Evolutionary conservation across 495 filamentous ascomycete species (phyloP), one percentile per base, ranked within the genome.

Genomic region (Tuber microsphaerosporum): DNA sequence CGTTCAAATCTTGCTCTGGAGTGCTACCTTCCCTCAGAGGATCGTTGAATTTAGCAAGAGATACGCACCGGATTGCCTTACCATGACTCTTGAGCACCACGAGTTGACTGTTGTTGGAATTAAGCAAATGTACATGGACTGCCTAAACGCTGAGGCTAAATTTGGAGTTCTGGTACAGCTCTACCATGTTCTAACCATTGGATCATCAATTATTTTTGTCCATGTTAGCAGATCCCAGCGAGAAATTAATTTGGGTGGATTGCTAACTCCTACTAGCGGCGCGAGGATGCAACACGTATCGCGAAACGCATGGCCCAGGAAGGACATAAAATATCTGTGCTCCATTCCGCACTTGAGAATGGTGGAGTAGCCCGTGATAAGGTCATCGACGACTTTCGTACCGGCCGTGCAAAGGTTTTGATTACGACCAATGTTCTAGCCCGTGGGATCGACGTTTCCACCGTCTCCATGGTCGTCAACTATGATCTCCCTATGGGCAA

Each of bases 391-490:
- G 85, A 90, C 16, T 99, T 99, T 89, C 91, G 95, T 75, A 87
- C 83, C 34, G 94, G 94, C 71, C 86, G 89, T 20, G 92, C 93
- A 71, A 99, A 98, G 87, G 95, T 99, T 22, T 89, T 99, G 76
- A 98, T 99, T 82, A 94, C 95, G 0, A 99, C 95, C 79, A 98
- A 99, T 82, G 94, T 99, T 37, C 88, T 99, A 72, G 92, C 95
- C 6, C 92, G 95, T 81, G 95, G 95, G 79, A 97, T 99, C 76
- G 95, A 99, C 84, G 94, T 99, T 17, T 93, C 93, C 45, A 93
- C 94, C n/a, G 95, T 99, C 1, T 96, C 93, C 39, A 93, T 99
- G 88, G 95, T 99, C 48, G 91, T 99, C 85, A 99, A 99, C 86
- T 99, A 98, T 84, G 91, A 90, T 77, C 88, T 91, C 71, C 89